Base-by-base conservation (phyloP, 352 stramenopile genomes). In the Pythium apleroticum region DNA sequence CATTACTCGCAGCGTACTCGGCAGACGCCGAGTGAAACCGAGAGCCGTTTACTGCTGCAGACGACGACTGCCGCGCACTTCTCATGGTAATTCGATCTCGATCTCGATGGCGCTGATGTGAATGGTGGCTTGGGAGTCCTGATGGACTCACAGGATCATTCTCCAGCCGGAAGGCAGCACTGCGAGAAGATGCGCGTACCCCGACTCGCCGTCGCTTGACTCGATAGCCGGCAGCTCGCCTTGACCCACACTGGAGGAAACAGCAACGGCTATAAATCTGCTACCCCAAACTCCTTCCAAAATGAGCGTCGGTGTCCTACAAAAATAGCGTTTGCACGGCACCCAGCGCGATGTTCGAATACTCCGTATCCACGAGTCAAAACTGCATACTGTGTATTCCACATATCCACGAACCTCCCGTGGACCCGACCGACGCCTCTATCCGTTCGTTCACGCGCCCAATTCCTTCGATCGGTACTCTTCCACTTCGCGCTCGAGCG, bases 401-500 rank as follows among this genome's bases (percentile, higher is more conserved):
- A 46, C 37, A 46, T 22, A 46, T 22, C 20, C 22, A 50, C 43
- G 52, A 59, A 59, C 41, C 37, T 56, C 28, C 10, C 14, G 17
- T 22, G 37, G 37, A 7, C n/a, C n/a, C n/a, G n/a, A n/a, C 37
- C 2, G 15, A 22, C 37, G 37, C 12, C 17, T 46, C 37, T 46
- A 46, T 50, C 43, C 28, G 19, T 10, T 27, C 22, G 1, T 17
- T 50, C 43, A 50, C 43, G 43, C 53, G 1, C 11, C 27, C 17
- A 60, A 58, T 28, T 69, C 55, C 37, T 52, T 45, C 17, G 69
- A 58, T 46, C 74, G 76, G 46, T 70, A 73, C 55, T 71, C 75
- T 41, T 76, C 78, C 20, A 88, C 37, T 63, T 89, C 76, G 14
- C 74, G 69, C 69, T 90, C 77, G 46, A 93, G 72, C n/a, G 80